Evolutionary conservation across 106 monocot genomes (phyloP).

Genomic region (Apostasia shenzhenica): DNA sequence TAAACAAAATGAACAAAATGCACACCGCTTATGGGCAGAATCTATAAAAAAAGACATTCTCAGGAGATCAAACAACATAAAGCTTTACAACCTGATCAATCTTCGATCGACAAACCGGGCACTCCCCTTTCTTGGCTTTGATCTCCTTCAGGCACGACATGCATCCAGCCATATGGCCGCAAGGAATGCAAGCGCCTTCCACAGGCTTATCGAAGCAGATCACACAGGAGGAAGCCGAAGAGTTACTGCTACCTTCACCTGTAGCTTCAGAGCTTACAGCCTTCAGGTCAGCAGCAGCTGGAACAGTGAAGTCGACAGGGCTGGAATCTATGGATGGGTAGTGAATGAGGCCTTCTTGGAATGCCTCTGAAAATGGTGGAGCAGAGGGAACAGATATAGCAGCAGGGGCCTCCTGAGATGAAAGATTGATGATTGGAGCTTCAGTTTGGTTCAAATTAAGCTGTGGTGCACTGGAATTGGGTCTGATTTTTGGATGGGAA

Average conservation of each 20-base stretch:
- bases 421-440: not conserved
- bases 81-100: constrained; percentile 72
- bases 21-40: no score
- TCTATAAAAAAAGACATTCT: no score
- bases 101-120: constrained; percentile 80
- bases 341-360: constrained; percentile 31
- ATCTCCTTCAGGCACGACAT: constrained; percentile 85
- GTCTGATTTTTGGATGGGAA: constrained; percentile 4
- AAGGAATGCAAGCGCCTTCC: constrained; percentile 85
- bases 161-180: constrained; percentile 94
- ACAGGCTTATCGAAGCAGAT: constrained; percentile 74
- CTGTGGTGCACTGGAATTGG: constrained; percentile 13
- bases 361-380: constrained; percentile 28
- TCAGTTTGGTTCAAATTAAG: not conserved
- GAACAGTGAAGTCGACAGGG: constrained; percentile 19
- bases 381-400: constrained; percentile 35
- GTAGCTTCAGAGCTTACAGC: constrained; percentile 8
- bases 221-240: constrained; percentile 38
- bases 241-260: constrained; percentile 2
- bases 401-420: constrained; percentile 14
- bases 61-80: constrained; percentile 50
- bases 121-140: constrained; percentile 64
- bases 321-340: constrained; percentile 48
- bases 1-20: no score
- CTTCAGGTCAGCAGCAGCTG: not conserved